These are phyloP conservation scores for Meyerozyma smithsonii DNA, from an alignment of 1,139 yeast species.

Conservation along the genomic window DNA sequence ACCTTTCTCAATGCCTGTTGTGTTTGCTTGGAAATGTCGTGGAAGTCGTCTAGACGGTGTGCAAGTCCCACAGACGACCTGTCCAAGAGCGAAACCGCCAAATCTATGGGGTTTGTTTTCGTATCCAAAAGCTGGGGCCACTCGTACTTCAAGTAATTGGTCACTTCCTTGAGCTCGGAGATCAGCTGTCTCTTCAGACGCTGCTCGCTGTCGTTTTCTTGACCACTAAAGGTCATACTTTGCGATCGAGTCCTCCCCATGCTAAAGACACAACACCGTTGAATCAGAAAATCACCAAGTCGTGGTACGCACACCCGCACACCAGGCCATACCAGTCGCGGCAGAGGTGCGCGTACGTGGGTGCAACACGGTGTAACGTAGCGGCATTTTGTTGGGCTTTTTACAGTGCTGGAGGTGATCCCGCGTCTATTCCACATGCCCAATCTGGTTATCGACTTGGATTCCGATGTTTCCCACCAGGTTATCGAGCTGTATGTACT, in stretches of 20 bases:
- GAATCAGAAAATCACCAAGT: background rate
- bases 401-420: background rate
- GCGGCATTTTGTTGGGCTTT: too few relatives aligned
- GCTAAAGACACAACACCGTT: background rate
- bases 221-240: conserved; percentile 19
- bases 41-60: conserved; percentile 58
- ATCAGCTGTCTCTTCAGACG: conserved; percentile 27
- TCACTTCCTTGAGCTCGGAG: conserved; percentile 32
- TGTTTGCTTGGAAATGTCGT: conserved; percentile 49
- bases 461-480: conserved; percentile 7
- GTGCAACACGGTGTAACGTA: too few relatives aligned
- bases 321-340: too few relatives aligned
- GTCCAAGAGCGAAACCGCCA: conserved; percentile 77
- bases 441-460: conserved; percentile 3
- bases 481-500: conserved; percentile 13
- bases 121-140: conserved; percentile 35
- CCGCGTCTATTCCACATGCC: conserved; percentile 1
- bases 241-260: conserved; percentile 19
- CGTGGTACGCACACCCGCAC: background rate
- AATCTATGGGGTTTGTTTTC: conserved; percentile 71
- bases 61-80: conserved; percentile 87
- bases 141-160: conserved; percentile 37
- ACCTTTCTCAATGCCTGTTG: conserved; percentile 58
- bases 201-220: conserved; percentile 13
- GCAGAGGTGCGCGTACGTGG: too few relatives aligned